Conservation (phyloP, 176 grass and related monocot genomes). For the Tillandsia fasciculata region DNA sequence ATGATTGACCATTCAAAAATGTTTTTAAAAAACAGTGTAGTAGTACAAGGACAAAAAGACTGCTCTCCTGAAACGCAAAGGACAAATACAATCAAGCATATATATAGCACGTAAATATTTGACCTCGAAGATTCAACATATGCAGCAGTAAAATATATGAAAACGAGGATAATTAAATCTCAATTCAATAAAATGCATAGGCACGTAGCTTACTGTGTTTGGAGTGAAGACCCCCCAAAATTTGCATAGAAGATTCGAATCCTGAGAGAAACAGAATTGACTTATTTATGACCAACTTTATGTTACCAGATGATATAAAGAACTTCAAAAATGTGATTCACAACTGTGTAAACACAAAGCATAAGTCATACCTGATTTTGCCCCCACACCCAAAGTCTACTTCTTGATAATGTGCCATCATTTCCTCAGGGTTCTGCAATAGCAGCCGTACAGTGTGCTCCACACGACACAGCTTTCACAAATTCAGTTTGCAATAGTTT, state of each 20-base stretch:
- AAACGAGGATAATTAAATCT: not conserved
- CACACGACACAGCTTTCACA: constrained; percentile 93
- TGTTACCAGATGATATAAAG: not conserved
- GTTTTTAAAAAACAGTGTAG: too few relatives aligned
- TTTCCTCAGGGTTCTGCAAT: constrained; percentile 77
- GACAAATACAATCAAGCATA: too few relatives aligned
- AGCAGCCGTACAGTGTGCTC: constrained; percentile 94
- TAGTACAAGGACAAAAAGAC: too few relatives aligned
- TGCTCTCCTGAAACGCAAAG: too few relatives aligned
- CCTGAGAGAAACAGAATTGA: constrained; percentile 42
- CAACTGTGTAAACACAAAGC: not conserved
- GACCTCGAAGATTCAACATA: too few relatives aligned
- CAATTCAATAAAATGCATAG: too few relatives aligned
- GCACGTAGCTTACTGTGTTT: constrained; percentile 56
- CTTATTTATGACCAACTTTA: constrained; percentile 2
- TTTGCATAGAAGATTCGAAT: constrained; percentile 68
- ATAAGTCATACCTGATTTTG: constrained; percentile 74
- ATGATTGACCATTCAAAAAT: too few relatives aligned
- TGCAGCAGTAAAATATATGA: not conserved
- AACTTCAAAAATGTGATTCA: not conserved
- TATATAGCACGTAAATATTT: too few relatives aligned
- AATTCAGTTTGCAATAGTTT: constrained; percentile 58
- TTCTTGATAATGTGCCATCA: constrained; percentile 55
- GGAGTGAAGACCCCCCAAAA: constrained; percentile 83
- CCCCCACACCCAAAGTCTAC: constrained; percentile 87